A percentile compares a stretch with the other conserved stretches of the same genome.
Conservation (phyloP, 2,329 filamentous ascomycete genomes). For the Microdochium paspali region DNA sequence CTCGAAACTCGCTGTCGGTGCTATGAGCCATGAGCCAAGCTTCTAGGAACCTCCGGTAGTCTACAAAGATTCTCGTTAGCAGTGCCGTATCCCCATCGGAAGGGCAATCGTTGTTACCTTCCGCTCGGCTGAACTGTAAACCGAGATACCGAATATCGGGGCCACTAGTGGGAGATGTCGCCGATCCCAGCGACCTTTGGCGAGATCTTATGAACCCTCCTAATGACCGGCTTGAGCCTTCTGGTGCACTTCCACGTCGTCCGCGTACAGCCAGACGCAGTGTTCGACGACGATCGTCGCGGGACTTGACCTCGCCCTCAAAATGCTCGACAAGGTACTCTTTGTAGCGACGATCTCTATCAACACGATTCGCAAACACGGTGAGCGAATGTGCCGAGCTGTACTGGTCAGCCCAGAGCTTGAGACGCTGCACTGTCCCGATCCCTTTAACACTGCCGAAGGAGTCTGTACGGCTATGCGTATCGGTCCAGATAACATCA, state of each 20-base stretch:
- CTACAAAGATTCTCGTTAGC: slow-evolving; percentile 13
- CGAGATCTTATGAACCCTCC: not conserved
- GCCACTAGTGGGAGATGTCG: slow-evolving; percentile 10
- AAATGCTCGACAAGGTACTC: slow-evolving; percentile 39
- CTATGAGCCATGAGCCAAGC: slow-evolving; percentile 35
- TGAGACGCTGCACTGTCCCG: slow-evolving; percentile 40
- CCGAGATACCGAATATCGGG: slow-evolving; percentile 38
- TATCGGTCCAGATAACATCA: slow-evolving; percentile 42
- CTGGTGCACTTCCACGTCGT: slow-evolving; percentile 30
- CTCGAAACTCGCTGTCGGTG: slow-evolving; percentile 35
- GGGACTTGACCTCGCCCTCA: slow-evolving; percentile 33
- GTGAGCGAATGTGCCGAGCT: slow-evolving; percentile 37
- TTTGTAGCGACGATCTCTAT: slow-evolving; percentile 32
- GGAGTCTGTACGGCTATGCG: slow-evolving; percentile 36
- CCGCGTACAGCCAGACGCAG: slow-evolving; percentile 30
- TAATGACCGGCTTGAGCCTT: slow-evolving; percentile 15
- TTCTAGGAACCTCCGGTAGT: slow-evolving; percentile 35
- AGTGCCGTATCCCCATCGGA: not conserved
- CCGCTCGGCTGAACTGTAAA: slow-evolving; percentile 37
- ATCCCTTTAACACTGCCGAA: slow-evolving; percentile 41
- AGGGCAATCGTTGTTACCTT: slow-evolving; percentile 24
- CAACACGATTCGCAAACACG: slow-evolving; percentile 35
- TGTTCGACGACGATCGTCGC: slow-evolving; percentile 35
- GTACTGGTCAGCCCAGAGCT: slow-evolving; percentile 40
- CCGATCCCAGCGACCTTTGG: not conserved